Percentiles rank a stretch among this genome's conserved stretches.
Conservation (phyloP, 352 stramenopile genomes). For the Globisporangium heterothallicum region DNA sequence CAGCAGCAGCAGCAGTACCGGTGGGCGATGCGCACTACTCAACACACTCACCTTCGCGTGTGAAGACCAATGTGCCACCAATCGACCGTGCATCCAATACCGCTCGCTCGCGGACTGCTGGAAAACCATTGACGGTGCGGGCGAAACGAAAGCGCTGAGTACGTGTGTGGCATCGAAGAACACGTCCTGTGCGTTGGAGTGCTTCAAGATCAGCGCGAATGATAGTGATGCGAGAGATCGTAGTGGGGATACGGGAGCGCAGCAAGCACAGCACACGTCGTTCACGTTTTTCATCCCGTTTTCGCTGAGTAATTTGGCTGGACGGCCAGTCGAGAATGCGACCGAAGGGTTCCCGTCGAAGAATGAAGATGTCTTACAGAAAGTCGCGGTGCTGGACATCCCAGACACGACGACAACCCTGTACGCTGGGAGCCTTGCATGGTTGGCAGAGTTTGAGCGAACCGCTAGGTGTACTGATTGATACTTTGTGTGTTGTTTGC, state of each 20-base stretch:
- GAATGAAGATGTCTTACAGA: slow-evolving; percentile 13
- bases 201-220: slow-evolving; percentile 9
- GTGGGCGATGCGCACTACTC: slow-evolving; percentile 4
- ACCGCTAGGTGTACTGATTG: too few species aligned
- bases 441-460: too few species aligned
- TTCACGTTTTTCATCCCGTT: slow-evolving; percentile 16
- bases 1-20: background rate
- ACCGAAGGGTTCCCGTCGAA: slow-evolving; percentile 8
- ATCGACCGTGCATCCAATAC: slow-evolving; percentile 10
- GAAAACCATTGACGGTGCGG: background rate
- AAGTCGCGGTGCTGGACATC: slow-evolving; percentile 8
- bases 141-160: slow-evolving; percentile 7
- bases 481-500: background rate
- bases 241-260: background rate
- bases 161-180: background rate
- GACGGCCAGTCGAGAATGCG: slow-evolving; percentile 4
- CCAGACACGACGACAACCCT: slow-evolving; percentile 2
- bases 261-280: background rate
- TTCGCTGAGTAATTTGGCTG: slow-evolving; percentile 5
- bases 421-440: too few species aligned
- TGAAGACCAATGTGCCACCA: background rate
- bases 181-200: slow-evolving; percentile 9
- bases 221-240: background rate
- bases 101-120: slow-evolving; percentile 1
- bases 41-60: slow-evolving; percentile 15